These are phyloP conservation scores for Magnusiomyces clavatus DNA, from an alignment of 1,139 yeast genomes.

Conservation along the genomic window DNA sequence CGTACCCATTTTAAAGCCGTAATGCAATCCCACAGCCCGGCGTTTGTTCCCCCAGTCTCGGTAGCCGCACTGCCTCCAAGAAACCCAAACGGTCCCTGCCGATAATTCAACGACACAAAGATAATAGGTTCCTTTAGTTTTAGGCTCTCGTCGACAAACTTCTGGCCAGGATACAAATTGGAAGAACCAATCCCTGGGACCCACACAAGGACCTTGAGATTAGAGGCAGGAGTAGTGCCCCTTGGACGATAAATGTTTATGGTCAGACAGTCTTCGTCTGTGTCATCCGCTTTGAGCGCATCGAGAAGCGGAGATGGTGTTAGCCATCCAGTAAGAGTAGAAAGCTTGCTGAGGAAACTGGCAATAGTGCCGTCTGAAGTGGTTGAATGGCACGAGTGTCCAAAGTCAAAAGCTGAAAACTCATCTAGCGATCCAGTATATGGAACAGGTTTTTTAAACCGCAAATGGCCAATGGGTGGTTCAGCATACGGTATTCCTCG, in stretches of 20 bases:
- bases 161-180: conserved; percentile 13
- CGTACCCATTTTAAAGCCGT: conserved; percentile 34
- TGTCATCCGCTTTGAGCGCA: background rate
- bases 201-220: conserved; percentile 31
- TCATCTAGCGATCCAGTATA: conserved; percentile 13
- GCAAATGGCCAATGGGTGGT: conserved; percentile 22
- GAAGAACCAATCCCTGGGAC: conserved; percentile 22
- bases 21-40: conserved; percentile 32
- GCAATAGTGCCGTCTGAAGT: background rate
- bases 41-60: conserved; percentile 21
- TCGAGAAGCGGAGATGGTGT: background rate
- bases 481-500: conserved; percentile 26
- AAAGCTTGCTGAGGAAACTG: too few relatives aligned
- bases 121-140: conserved; percentile 16
- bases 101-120: conserved; percentile 20
- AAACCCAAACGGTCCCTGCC: conserved; percentile 29
- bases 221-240: conserved; percentile 21
- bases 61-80: conserved; percentile 22
- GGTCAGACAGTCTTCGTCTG: conserved; percentile 22
- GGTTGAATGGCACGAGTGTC: conserved; percentile 16
- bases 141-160: conserved; percentile 8
- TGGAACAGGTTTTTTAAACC: conserved; percentile 21
- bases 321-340: too few relatives aligned
- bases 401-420: conserved; percentile 14
- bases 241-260: conserved; percentile 20